A percentile compares a stretch with the other conserved stretches of the same genome.
These are phyloP conservation scores for Striga hermonthica DNA, from an alignment of 305 asterid species.

Conservation along the genomic window DNA sequence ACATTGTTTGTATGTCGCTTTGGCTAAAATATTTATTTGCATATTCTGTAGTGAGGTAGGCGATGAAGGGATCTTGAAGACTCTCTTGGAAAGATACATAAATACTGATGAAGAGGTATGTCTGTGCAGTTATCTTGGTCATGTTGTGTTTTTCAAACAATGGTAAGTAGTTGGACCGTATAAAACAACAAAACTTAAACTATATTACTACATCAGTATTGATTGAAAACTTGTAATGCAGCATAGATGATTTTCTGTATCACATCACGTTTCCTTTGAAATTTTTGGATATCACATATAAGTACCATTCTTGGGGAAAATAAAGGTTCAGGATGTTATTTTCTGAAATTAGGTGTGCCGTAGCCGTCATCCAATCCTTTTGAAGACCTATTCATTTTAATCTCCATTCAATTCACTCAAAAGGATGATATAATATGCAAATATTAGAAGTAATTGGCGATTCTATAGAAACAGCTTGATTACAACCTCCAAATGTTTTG, in stretches of 20 bases:
- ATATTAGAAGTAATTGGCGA: conserved; percentile 6
- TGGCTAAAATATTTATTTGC: conserved; percentile 29
- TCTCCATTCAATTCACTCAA: conserved; percentile 21
- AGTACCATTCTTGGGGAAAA: conserved; percentile 14
- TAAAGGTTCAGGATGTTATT: conserved; percentile 12
- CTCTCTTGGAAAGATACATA: conserved; percentile 64
- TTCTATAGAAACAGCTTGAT: conserved; percentile 25
- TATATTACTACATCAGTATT: conserved; percentile 14
- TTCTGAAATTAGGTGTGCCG: conserved; percentile 12
- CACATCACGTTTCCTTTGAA: not conserved
- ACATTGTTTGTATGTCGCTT: conserved; percentile 22
- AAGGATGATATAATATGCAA: conserved; percentile 2
- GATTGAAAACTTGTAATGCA: conserved; percentile 5
- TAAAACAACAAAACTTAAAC: conserved; percentile 10
- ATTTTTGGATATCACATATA: conserved; percentile 10
- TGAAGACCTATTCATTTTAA: conserved; percentile 21
- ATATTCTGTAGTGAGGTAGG: conserved; percentile 68
- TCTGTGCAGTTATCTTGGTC: conserved; percentile 23
- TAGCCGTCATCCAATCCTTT: conserved; percentile 8
- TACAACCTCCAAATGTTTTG: conserved; percentile 12
- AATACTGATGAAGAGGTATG: conserved; percentile 73
- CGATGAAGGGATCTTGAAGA: conserved; percentile 81
- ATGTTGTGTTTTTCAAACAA: conserved; percentile 17
- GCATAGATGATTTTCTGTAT: conserved; percentile 18
- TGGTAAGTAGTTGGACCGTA: conserved; percentile 24